Percentiles rank a stretch among this genome's conserved stretches.
Evolutionary conservation across 2,329 filamentous ascomycete genomes (phyloP).

Genomic region (Huntiella bhutanensis): DNA sequence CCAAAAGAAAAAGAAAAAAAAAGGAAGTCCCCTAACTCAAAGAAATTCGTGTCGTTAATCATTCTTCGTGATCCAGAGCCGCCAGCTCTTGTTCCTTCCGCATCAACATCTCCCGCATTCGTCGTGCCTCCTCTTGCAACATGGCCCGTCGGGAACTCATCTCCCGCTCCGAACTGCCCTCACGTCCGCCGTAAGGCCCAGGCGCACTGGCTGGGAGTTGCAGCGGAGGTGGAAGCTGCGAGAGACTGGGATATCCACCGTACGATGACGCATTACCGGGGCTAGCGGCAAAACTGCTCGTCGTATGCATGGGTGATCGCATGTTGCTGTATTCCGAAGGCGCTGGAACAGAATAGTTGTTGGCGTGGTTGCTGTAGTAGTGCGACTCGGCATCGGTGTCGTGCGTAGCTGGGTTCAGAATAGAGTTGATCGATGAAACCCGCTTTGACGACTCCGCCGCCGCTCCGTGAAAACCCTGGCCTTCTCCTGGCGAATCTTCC

Average conservation of each 20-base stretch:
- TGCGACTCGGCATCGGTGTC: conserved; percentile 2
- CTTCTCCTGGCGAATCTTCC: conserved; percentile 30
- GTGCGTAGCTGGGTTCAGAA: conserved; percentile 39
- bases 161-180: conserved; percentile 9
- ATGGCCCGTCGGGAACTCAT: conserved; percentile 39
- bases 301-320: conserved; percentile 5
- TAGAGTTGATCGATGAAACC: conserved; percentile 56
- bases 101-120: conserved; percentile 52
- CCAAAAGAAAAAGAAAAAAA: neutral
- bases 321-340: conserved; percentile 4
- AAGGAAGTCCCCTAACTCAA: neutral
- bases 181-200: neutral
- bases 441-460: conserved; percentile 33
- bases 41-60: conserved; percentile 6
- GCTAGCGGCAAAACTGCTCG: conserved; percentile 4
- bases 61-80: conserved; percentile 15
- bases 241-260: neutral
- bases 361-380: conserved; percentile 3
- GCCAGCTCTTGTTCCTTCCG: conserved; percentile 59
- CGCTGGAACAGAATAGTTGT: conserved; percentile 3
- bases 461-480: conserved; percentile 10
- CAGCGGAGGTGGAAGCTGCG: conserved; percentile 3
- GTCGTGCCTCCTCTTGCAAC: conserved; percentile 53
- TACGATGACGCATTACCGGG: conserved; percentile 2
- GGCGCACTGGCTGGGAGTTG: neutral